Conservation (phyloP, 306 rosid genomes). For the Prunus mira region DNA sequence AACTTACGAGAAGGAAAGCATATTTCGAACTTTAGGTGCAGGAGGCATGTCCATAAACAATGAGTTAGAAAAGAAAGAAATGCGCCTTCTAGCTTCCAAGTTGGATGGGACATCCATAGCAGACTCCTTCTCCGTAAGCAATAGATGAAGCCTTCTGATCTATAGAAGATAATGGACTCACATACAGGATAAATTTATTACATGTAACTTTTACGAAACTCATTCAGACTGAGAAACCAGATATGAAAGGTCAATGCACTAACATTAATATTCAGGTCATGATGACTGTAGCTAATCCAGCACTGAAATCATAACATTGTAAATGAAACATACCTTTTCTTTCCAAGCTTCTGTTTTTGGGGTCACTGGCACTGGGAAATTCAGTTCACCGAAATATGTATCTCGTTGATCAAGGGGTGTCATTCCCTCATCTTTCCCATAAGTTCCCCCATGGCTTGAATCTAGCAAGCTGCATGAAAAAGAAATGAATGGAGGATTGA, state of each 20-base stretch:
- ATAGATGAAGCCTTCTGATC: constrained; percentile 80
- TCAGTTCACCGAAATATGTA: constrained; percentile 55
- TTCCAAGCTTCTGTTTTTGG: constrained; percentile 77
- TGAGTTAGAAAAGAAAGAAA: constrained; percentile 90
- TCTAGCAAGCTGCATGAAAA: constrained; percentile 62
- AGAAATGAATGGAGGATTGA: constrained; percentile 20
- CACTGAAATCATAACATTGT: neutral
- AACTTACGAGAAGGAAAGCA: constrained; percentile 97
- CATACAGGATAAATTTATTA: neutral
- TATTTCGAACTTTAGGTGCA: constrained; percentile 92
- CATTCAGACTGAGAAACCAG: neutral
- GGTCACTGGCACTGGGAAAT: constrained; percentile 51
- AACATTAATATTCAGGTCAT: neutral
- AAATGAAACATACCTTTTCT: constrained; percentile 63
- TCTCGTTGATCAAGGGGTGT: constrained; percentile 65
- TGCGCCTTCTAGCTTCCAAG: constrained; percentile 95
- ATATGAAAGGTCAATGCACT: neutral
- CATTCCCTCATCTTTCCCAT: constrained; percentile 60
- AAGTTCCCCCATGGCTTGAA: constrained; percentile 66
- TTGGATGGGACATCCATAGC: constrained; percentile 98
- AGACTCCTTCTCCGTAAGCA: constrained; percentile 95
- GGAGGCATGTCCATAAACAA: constrained; percentile 96
- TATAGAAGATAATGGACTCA: constrained; percentile 37
- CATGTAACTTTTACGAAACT: neutral
- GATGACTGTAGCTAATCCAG: neutral